phyloP scores from a whole-genome alignment of 257 asterid genomes.

The Capsicum rhomboideum region DNA sequence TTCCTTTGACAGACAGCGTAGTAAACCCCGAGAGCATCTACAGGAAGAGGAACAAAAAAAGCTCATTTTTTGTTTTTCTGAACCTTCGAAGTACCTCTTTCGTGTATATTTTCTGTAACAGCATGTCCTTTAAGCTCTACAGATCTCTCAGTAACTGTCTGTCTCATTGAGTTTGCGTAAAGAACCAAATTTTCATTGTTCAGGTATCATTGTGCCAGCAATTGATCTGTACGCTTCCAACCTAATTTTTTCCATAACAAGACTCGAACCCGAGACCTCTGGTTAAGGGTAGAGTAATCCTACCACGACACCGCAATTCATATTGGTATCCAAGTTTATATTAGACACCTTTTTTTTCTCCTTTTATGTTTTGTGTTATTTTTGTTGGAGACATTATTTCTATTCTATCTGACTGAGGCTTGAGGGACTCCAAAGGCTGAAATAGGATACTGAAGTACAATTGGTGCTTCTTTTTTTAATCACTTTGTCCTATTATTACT shows the following conservation, averaged over 20 bases:
- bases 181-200: conserved; percentile 56
- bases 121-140: neutral
- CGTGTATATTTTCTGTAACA: neutral
- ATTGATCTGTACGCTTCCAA: conserved; percentile 43
- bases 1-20: conserved; percentile 19
- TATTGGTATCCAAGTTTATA: too few relatives aligned
- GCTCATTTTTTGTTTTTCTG: conserved; percentile 24
- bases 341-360: too few relatives aligned
- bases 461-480: neutral
- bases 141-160: conserved; percentile 10
- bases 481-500: neutral
- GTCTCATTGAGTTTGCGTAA: conserved; percentile 38
- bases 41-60: conserved; percentile 88
- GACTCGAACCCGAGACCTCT: too few relatives aligned
- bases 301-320: too few relatives aligned
- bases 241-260: too few relatives aligned
- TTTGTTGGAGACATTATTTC: neutral
- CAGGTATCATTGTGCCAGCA: conserved; percentile 64
- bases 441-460: neutral
- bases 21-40: conserved; percentile 73
- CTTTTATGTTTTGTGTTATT: neutral
- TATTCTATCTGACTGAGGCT: neutral
- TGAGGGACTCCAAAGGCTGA: neutral
- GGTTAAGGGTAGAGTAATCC: too few relatives aligned
- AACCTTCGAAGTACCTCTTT: neutral